Conservation (phyloP, 345 rosid genomes). For the Heritiera fomes region DNA sequence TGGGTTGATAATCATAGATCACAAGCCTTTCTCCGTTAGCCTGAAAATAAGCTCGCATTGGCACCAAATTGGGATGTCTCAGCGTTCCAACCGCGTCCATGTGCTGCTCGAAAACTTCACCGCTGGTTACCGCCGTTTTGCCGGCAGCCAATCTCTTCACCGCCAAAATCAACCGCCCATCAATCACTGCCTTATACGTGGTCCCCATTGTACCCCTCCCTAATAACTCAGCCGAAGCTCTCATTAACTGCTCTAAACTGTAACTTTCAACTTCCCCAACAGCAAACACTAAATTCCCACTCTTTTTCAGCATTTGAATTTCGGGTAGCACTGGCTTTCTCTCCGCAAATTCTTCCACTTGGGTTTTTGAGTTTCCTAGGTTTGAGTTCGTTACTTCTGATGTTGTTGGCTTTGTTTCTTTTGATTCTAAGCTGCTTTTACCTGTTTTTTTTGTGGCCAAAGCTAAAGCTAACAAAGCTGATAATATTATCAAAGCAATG, state of each 20-base stretch:
- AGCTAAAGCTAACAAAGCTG: constrained; percentile 44
- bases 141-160: constrained; percentile 80
- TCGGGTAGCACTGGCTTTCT: constrained; percentile 25
- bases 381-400: not conserved
- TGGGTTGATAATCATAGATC: constrained; percentile 77
- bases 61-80: constrained; percentile 74
- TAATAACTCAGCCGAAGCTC: constrained; percentile 87
- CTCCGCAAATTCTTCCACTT: constrained; percentile 14
- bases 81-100: constrained; percentile 76
- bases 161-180: constrained; percentile 65
- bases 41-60: constrained; percentile 69
- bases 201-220: constrained; percentile 88
- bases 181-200: constrained; percentile 86
- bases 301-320: constrained; percentile 33
- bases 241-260: constrained; percentile 78
- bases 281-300: constrained; percentile 63
- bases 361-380: constrained; percentile 22
- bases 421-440: constrained; percentile 4
- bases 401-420: constrained; percentile 23
- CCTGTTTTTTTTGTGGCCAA: constrained; percentile 35
- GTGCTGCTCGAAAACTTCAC: constrained; percentile 64
- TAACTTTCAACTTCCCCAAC: constrained; percentile 51
- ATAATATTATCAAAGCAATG: constrained; percentile 42
- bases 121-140: constrained; percentile 67
- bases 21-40: constrained; percentile 87